Conservation (phyloP, 305 asterid genomes). For the Ilex paraguariensis region DNA sequence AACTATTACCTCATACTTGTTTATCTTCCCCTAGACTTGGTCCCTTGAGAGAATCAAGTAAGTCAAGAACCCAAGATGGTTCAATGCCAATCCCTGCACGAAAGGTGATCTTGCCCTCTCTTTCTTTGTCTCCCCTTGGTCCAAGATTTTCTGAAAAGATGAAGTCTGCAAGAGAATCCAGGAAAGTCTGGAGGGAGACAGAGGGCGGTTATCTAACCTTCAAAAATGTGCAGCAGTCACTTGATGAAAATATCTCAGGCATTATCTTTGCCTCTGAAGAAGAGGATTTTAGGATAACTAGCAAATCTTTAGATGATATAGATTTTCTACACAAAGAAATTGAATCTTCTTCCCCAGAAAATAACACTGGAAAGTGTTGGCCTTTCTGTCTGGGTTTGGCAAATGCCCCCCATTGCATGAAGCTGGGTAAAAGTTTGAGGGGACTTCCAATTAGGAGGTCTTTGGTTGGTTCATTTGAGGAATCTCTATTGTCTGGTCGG, state of each 20-base stretch:
- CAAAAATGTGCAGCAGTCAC: constrained; percentile 29
- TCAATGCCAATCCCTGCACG: constrained; percentile 23
- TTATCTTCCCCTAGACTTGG: constrained; percentile 28
- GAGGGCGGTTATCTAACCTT: constrained; percentile 10
- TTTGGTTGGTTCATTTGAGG: constrained; percentile 90
- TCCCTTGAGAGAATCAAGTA: constrained; percentile 18
- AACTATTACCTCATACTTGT: constrained; percentile 22
- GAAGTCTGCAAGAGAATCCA: constrained; percentile 21
- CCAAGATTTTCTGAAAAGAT: constrained; percentile 33
- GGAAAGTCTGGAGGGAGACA: constrained; percentile 24
- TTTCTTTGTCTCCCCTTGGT: constrained; percentile 62
- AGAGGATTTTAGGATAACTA: constrained; percentile 34
- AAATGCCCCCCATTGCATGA: constrained; percentile 26
- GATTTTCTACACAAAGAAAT: constrained; percentile 23
- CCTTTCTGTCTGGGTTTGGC: constrained; percentile 30
- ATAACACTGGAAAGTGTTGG: constrained; percentile 33
- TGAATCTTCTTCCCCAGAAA: constrained; percentile 34
- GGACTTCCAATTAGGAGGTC: constrained; percentile 68
- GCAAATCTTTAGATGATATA: constrained; percentile 33
- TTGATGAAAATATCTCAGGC: constrained; percentile 33
- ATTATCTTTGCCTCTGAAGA: constrained; percentile 33
- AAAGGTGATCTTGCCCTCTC: constrained; percentile 29
- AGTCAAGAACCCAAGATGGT: constrained; percentile 20
- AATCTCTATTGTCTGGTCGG: constrained; percentile 79
- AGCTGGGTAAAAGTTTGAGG: constrained; percentile 35